Conservation (phyloP, 2,329 filamentous ascomycete species). For the Aspergillus vadensis region DNA sequence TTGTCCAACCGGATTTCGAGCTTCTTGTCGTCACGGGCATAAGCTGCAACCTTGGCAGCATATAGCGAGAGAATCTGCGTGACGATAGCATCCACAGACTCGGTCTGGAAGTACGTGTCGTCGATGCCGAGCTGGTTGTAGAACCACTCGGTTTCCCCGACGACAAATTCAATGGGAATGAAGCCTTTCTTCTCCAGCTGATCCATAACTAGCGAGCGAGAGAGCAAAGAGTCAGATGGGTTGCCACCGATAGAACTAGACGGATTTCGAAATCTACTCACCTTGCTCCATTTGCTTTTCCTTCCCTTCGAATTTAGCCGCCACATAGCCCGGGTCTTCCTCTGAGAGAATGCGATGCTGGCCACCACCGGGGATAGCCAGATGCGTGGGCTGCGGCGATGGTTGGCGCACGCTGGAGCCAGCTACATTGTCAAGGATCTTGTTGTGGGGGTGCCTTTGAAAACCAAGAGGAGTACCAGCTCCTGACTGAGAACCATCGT, state of each 20-base stretch:
- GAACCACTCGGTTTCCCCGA: conserved; percentile 91
- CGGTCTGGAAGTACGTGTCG: conserved; percentile 96
- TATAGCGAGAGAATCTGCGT: conserved; percentile 96
- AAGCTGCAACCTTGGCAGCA: conserved; percentile 92
- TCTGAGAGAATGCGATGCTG: conserved; percentile 76
- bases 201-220: conserved; percentile 67
- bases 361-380: conserved; percentile 67
- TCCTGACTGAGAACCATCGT: conserved; percentile 39
- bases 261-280: conserved; percentile 43
- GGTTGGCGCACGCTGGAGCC: conserved; percentile 65
- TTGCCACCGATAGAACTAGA: neutral
- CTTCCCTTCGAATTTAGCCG: conserved; percentile 92
- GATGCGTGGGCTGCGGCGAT: conserved; percentile 84
- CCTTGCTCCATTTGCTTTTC: conserved; percentile 82
- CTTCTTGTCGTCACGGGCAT: conserved; percentile 87
- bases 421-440: conserved; percentile 59
- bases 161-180: conserved; percentile 80
- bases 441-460: conserved; percentile 53
- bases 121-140: conserved; percentile 97
- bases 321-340: conserved; percentile 89
- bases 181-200: conserved; percentile 77
- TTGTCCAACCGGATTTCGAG: conserved; percentile 95
- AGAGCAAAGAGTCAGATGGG: neutral
- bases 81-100: conserved; percentile 81
- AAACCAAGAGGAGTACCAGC: conserved; percentile 46